A percentile compares a stretch with the other conserved stretches of the same genome.
phyloP scores from a whole-genome alignment of 768 basidiomycete genomes.

The Candolleomyces eurysporus region DNA sequence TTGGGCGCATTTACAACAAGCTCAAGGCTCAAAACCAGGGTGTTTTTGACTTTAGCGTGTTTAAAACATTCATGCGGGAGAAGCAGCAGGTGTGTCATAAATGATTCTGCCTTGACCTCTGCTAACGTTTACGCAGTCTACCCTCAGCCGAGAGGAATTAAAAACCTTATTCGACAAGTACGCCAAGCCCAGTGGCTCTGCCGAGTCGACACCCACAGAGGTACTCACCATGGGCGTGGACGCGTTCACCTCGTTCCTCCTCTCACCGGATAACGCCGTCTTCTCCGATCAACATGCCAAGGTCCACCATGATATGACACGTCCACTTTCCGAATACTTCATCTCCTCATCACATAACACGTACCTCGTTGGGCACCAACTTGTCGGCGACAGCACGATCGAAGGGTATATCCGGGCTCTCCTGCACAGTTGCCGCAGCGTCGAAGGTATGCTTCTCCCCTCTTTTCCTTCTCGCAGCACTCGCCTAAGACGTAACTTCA shows the following conservation, averaged over 20 bases:
- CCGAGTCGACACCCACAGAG: constrained; percentile 23
- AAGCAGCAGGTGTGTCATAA: constrained; percentile 38
- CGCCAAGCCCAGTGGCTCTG: constrained; percentile 14
- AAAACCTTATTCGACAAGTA: constrained; percentile 40
- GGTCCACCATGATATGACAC: constrained; percentile 78
- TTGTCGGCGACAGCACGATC: constrained; percentile 82
- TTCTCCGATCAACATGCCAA: constrained; percentile 40
- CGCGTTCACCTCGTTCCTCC: constrained; percentile 74
- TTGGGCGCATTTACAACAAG: constrained; percentile 62
- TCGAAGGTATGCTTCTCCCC: constrained; percentile 66
- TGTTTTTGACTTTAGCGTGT: constrained; percentile 38
- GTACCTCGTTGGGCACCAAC: constrained; percentile 82
- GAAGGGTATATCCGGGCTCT: constrained; percentile 91
- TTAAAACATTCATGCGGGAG: constrained; percentile 46
- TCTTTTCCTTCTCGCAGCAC: constrained; percentile 42
- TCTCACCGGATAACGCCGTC: constrained; percentile 74
- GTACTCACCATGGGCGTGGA: constrained; percentile 29
- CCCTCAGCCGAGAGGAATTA: constrained; percentile 33
- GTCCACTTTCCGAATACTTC: constrained; percentile 84
- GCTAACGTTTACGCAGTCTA: constrained; percentile 28
- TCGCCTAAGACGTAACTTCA: constrained; percentile 50
- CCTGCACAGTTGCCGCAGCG: constrained; percentile 83
- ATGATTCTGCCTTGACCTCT: background rate
- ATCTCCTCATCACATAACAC: constrained; percentile 95
- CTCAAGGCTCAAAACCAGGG: constrained; percentile 30